Conservation (phyloP, 805 yeast species). For the Lipomyces mesembrius region DNA sequence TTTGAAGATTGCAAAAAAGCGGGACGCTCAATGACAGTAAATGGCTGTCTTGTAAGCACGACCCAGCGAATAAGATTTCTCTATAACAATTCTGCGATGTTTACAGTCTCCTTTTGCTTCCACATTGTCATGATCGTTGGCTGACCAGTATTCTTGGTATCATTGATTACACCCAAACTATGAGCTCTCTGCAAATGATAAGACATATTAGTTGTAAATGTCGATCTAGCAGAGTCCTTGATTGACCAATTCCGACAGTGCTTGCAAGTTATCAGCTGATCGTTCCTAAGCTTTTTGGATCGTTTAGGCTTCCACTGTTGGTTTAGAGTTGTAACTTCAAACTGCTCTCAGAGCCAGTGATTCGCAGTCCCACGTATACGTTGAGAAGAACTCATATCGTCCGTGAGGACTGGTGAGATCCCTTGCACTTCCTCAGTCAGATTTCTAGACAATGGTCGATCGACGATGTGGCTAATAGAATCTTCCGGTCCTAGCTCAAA, state of each 20-base stretch:
- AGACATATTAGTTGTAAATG: neutral
- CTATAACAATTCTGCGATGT: neutral
- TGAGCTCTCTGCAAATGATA: neutral
- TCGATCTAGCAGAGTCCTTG: neutral
- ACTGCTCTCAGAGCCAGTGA: constrained; percentile 2
- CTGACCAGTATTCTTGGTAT: neutral
- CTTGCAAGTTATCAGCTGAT: neutral
- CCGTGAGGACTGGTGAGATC: constrained; percentile 1
- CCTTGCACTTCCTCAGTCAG: neutral
- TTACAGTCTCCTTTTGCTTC: neutral
- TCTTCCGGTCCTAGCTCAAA: constrained; percentile 2
- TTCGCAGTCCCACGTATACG: neutral
- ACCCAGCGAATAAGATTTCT: constrained; percentile 1
- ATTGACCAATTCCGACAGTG: neutral
- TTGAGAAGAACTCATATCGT: neutral
- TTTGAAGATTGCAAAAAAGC: constrained; percentile 3
- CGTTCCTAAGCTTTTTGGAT: neutral
- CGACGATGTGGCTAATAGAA: neutral
- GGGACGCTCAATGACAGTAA: constrained; percentile 5
- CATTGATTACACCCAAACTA: neutral
- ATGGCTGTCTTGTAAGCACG: neutral
- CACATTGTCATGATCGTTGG: neutral
- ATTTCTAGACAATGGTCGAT: neutral
- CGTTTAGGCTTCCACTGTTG: constrained; percentile 1
- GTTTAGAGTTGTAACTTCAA: neutral